These are phyloP conservation scores for Tetratostichococcus sp. DNA, from an alignment of 139 green algal species.

Conservation along the genomic window DNA sequence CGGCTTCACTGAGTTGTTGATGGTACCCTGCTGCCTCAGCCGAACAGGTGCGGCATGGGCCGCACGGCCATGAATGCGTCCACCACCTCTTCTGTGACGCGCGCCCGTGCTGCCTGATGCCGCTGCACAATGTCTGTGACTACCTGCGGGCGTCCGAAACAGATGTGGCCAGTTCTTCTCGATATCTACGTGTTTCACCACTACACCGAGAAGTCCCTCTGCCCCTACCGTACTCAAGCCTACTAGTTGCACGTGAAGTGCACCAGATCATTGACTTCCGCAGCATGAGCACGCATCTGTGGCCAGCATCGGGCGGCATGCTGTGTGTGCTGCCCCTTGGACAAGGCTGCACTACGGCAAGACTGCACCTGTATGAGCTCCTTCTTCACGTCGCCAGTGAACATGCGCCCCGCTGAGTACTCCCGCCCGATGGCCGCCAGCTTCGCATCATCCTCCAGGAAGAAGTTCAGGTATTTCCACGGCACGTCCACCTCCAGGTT, in stretches of 20 bases:
- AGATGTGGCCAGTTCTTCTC: no score
- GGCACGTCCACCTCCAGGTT: slow-evolving; percentile 94
- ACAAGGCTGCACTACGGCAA: no score
- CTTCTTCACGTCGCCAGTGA: slow-evolving; percentile 93
- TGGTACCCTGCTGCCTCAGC: no score
- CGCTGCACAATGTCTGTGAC: slow-evolving; percentile 65
- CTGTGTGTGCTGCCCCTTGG: no score
- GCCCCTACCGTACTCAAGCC: no score
- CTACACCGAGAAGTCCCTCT: no score
- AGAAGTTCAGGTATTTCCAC: slow-evolving; percentile 98
- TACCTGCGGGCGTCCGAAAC: slow-evolving; percentile 1
- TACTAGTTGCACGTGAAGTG: no score
- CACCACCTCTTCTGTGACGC: slow-evolving; percentile 89
- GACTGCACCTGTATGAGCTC: slow-evolving; percentile 84
- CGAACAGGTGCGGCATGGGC: slow-evolving; percentile 50
- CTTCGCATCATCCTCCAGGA: slow-evolving; percentile 88
- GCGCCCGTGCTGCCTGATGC: slow-evolving; percentile 64
- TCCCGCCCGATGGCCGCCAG: slow-evolving; percentile 57
- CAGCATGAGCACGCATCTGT: no score
- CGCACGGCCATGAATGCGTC: slow-evolving; percentile 86
- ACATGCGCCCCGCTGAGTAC: slow-evolving; percentile 85
- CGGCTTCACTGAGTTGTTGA: no score
- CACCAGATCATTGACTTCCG: no score
- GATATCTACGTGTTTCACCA: no score
- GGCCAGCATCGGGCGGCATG: no score